Percentiles rank a stretch among this genome's conserved stretches.
These are phyloP conservation scores for Botrytis porri DNA, from an alignment of 2,329 filamentous ascomycete species.

Conservation along the genomic window DNA sequence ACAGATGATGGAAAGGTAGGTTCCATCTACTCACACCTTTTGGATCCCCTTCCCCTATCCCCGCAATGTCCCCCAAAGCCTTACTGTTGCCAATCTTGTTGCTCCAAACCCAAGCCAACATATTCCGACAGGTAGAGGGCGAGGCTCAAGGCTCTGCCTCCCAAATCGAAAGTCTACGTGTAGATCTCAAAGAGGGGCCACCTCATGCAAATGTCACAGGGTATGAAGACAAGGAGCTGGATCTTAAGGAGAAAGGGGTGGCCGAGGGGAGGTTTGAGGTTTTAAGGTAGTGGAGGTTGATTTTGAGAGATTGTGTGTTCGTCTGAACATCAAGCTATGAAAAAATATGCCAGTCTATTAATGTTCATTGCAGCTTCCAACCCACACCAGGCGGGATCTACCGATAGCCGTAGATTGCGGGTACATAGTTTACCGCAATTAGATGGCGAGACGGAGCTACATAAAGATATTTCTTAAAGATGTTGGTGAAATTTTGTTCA, in stretches of 20 bases:
- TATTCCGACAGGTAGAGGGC: conserved; percentile 67
- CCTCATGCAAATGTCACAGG: conserved; percentile 68
- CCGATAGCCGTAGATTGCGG: background rate
- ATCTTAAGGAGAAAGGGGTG: conserved; percentile 61
- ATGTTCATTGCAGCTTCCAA: background rate
- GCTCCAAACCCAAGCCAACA: background rate
- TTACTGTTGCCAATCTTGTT: background rate
- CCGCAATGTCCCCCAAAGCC: background rate
- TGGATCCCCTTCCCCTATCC: background rate
- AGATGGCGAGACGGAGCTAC: background rate
- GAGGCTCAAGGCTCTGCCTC: conserved; percentile 77
- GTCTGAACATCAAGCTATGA: background rate
- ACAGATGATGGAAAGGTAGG: conserved; percentile 53
- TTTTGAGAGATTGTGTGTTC: background rate
- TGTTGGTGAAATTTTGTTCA: background rate
- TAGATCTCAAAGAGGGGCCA: conserved; percentile 74
- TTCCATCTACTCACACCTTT: background rate
- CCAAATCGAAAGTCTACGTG: conserved; percentile 65
- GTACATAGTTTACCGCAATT: background rate
- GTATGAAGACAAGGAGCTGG: conserved; percentile 66
- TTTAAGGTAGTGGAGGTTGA: background rate
- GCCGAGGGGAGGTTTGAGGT: background rate
- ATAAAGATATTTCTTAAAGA: background rate
- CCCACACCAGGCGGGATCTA: background rate
- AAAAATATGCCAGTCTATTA: background rate